These are phyloP conservation scores for Fraxinus albicans DNA, from an alignment of 305 asterid genomes.

Conservation along the genomic window DNA sequence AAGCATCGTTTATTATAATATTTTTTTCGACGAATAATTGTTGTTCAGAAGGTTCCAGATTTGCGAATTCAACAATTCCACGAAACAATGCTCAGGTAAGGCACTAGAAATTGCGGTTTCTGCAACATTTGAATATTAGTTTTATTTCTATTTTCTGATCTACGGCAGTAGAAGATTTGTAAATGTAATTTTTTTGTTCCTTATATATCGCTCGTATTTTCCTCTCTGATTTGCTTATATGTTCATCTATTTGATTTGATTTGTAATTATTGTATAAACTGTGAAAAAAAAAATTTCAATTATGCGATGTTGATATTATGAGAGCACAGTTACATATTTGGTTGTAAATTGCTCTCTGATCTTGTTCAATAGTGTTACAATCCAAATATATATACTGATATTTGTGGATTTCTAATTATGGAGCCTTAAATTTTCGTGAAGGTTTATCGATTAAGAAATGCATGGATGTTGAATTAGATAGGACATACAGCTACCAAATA, in stretches of 20 bases:
- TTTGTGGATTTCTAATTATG: slow-evolving; percentile 1
- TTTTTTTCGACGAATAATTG: neutral
- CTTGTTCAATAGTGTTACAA: neutral
- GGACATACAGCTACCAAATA: neutral
- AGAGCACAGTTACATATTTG: neutral
- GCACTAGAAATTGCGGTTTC: neutral
- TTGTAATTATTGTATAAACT: neutral
- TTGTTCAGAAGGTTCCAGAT: slow-evolving; percentile 19
- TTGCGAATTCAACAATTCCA: slow-evolving; percentile 31
- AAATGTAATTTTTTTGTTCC: neutral
- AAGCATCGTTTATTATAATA: neutral
- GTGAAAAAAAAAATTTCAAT: neutral
- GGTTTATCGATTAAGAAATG: neutral
- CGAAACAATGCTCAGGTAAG: slow-evolving; percentile 37
- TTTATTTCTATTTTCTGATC: neutral
- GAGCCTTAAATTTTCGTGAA: slow-evolving; percentile 11
- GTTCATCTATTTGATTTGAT: neutral
- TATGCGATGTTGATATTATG: neutral
- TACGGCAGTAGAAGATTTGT: neutral
- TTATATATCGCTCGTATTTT: neutral
- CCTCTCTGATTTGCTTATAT: neutral
- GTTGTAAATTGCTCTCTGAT: neutral
- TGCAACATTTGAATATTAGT: neutral
- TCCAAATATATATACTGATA: neutral
- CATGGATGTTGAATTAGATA: slow-evolving; percentile 3